These are phyloP conservation scores for Termitomyces bulborhizus DNA, from an alignment of 768 basidiomycete species.

Conservation along the genomic window DNA sequence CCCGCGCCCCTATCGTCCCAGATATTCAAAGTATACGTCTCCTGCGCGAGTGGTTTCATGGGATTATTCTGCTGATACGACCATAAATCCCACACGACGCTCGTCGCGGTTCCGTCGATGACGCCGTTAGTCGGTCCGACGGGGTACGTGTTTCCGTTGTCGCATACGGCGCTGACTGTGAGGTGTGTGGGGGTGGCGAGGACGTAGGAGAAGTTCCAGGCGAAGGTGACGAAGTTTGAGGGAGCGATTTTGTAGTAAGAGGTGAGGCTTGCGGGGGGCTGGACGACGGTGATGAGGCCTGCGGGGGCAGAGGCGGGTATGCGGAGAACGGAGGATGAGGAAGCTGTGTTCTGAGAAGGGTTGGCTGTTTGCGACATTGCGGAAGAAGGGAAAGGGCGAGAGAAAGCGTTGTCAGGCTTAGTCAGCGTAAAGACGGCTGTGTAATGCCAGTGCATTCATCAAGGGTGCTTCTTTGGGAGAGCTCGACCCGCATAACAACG, in stretches of 20 bases:
- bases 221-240: slow-evolving; percentile 74
- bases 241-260: slow-evolving; percentile 87
- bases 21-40: slow-evolving; percentile 73
- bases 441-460: too few relatives aligned
- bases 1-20: slow-evolving; percentile 76
- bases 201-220: slow-evolving; percentile 82
- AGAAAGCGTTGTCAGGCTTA: background rate
- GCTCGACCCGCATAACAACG: too few relatives aligned
- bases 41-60: slow-evolving; percentile 65
- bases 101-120: slow-evolving; percentile 64
- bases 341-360: background rate
- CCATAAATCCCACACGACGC: slow-evolving; percentile 77
- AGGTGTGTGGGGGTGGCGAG: slow-evolving; percentile 65
- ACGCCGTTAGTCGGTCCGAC: slow-evolving; percentile 75
- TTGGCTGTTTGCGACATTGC: slow-evolving; percentile 4
- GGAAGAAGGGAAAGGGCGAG: background rate
- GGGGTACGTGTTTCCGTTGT: slow-evolving; percentile 86
- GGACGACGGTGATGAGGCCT: slow-evolving; percentile 66
- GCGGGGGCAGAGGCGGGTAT: slow-evolving; percentile 51
- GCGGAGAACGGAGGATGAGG: slow-evolving; percentile 9
- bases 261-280: slow-evolving; percentile 75
- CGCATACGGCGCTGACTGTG: slow-evolving; percentile 77
- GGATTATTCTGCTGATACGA: slow-evolving; percentile 60
- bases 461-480: too few relatives aligned
- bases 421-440: too few relatives aligned